Percentiles rank a stretch among this genome's conserved stretches.
These are phyloP conservation scores for Penicillium argentinense DNA, from an alignment of 495 filamentous ascomycete species.

Conservation along the genomic window DNA sequence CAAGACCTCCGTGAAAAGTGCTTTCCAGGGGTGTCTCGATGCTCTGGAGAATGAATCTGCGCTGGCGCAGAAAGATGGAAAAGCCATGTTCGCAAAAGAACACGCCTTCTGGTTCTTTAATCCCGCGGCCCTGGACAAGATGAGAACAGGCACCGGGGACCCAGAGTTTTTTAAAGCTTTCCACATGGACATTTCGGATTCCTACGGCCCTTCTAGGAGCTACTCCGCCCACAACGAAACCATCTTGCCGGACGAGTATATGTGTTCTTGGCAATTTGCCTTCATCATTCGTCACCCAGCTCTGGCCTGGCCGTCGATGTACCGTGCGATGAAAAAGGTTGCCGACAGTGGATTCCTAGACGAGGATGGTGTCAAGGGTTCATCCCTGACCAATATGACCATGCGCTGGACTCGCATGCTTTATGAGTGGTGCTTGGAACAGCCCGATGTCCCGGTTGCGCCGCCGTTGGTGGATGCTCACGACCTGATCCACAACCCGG, in stretches of 20 bases:
- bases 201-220: constrained; percentile 13
- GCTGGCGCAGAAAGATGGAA: constrained; percentile 21
- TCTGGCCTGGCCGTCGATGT: constrained; percentile 36
- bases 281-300: constrained; percentile 48
- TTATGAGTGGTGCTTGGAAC: constrained; percentile 35
- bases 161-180: constrained; percentile 1
- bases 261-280: constrained; percentile 32
- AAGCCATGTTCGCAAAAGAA: constrained; percentile 41
- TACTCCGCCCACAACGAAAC: constrained; percentile 36
- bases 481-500: constrained; percentile 40
- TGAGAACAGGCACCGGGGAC: not conserved
- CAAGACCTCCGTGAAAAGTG: constrained; percentile 4
- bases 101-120: constrained; percentile 30
- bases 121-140: constrained; percentile 7
- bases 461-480: constrained; percentile 46
- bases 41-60: constrained; percentile 25
- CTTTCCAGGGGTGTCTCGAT: constrained; percentile 25
- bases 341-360: constrained; percentile 14
- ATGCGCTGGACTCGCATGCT: constrained; percentile 34
- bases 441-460: constrained; percentile 17
- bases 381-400: constrained; percentile 23
- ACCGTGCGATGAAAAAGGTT: constrained; percentile 30
- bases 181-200: constrained; percentile 4
- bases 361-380: constrained; percentile 9
- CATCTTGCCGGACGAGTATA: constrained; percentile 37